These are phyloP conservation scores for Liriodendron chinense DNA, from an alignment of 164 flowering plant species.

Conservation along the genomic window DNA sequence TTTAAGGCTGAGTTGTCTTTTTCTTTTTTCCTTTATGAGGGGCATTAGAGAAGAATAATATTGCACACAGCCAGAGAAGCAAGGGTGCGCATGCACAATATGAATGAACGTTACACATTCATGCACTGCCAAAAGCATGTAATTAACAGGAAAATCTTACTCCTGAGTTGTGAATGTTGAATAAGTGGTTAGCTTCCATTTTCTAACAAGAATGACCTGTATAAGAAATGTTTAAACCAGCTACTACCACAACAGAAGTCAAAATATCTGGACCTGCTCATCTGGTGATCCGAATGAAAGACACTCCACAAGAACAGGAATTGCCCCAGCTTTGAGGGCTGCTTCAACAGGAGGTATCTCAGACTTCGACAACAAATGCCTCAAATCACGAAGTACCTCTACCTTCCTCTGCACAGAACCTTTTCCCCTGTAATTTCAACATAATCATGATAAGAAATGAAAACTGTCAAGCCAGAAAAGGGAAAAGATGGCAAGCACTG, in stretches of 20 bases:
- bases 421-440: conserved; percentile 58
- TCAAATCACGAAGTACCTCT: conserved; percentile 65
- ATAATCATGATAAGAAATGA: neutral
- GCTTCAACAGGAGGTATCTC: conserved; percentile 84
- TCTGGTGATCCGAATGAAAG: conserved; percentile 98
- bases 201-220: neutral
- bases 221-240: neutral
- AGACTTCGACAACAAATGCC: conserved; percentile 80
- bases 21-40: neutral
- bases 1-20: neutral
- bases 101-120: neutral
- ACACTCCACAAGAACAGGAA: conserved; percentile 77
- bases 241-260: neutral
- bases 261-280: conserved; percentile 66
- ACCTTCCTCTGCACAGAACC: conserved; percentile 76
- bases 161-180: neutral
- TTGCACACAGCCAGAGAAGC: neutral
- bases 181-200: neutral
- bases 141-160: neutral
- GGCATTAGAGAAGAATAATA: neutral
- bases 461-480: neutral
- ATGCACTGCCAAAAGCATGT: neutral
- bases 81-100: neutral
- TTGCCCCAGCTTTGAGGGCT: conserved; percentile 74
- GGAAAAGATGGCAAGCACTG: neutral